phyloP scores from a whole-genome alignment of 202 grass and related monocot species.

The Panicum virgatum region DNA sequence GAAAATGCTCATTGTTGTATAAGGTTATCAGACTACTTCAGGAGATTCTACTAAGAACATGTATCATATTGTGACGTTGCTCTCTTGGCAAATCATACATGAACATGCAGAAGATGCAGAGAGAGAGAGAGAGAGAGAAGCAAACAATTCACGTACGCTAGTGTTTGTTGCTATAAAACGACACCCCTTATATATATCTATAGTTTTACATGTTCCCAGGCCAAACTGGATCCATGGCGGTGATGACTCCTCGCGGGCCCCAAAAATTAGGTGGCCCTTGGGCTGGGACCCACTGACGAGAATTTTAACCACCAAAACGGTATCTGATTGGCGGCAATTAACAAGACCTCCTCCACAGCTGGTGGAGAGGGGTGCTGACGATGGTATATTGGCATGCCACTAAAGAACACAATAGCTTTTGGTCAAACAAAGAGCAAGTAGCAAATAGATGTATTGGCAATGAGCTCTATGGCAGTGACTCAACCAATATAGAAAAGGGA shows the following conservation, averaged over 20 bases:
- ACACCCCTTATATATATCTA: neutral
- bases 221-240: conserved; percentile 40
- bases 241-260: conserved; percentile 47
- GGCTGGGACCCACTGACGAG: conserved; percentile 18
- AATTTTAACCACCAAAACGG: conserved; percentile 39
- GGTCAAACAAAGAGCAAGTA: conserved; percentile 50
- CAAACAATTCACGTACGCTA: conserved; percentile 2
- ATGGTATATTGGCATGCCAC: conserved; percentile 50
- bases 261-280: conserved; percentile 35
- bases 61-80: neutral
- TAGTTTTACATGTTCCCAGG: conserved; percentile 30
- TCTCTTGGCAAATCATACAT: conserved; percentile 31
- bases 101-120: conserved; percentile 5
- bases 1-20: conserved; percentile 1
- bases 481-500: conserved; percentile 42
- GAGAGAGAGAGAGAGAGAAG: neutral
- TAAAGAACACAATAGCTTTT: conserved; percentile 42
- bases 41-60: neutral
- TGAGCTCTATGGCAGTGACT: conserved; percentile 50
- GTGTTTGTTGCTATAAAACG: conserved; percentile 24
- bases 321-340: conserved; percentile 49
- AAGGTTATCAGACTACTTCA: neutral
- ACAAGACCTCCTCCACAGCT: conserved; percentile 40
- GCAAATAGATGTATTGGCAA: conserved; percentile 40
- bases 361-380: conserved; percentile 43